Evolutionary conservation across 345 rosid species (phyloP).

Genomic region (Brassica rapa): DNA sequence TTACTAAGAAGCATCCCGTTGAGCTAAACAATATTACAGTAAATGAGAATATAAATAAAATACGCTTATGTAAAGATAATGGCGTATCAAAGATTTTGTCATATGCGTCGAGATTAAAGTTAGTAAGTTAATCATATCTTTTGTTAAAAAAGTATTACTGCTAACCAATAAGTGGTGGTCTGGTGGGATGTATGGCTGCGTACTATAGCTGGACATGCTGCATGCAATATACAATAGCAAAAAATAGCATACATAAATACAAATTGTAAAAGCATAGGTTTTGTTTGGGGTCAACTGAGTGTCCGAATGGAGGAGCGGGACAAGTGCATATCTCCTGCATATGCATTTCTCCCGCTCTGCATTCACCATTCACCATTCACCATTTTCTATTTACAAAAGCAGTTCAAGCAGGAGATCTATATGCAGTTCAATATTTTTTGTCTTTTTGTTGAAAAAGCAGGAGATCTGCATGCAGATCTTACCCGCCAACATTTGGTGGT

Average conservation of each 20-base stretch:
- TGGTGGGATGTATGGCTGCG: neutral
- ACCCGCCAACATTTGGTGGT: no score
- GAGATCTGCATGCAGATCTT: no score
- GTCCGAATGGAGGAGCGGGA: no score
- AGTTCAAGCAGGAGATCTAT: no score
- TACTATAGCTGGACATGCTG: neutral
- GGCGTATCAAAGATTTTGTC: constrained; percentile 14
- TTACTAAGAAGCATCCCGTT: neutral
- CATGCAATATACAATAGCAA: neutral
- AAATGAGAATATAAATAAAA: neutral
- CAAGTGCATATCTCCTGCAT: no score
- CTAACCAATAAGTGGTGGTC: neutral
- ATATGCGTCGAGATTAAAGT: neutral
- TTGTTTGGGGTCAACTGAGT: no score
- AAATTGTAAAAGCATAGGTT: neutral
- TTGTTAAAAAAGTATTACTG: neutral
- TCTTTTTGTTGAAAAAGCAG: no score
- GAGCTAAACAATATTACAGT: neutral
- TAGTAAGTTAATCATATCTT: neutral
- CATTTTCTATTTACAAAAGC: no score
- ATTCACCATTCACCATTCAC: no score
- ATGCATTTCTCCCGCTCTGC: no score
- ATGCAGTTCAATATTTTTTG: no score
- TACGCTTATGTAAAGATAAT: neutral
- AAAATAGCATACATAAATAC: neutral